Base-by-base conservation (phyloP, 176 grass and related monocot genomes). In the Oryza rufipogon region DNA sequence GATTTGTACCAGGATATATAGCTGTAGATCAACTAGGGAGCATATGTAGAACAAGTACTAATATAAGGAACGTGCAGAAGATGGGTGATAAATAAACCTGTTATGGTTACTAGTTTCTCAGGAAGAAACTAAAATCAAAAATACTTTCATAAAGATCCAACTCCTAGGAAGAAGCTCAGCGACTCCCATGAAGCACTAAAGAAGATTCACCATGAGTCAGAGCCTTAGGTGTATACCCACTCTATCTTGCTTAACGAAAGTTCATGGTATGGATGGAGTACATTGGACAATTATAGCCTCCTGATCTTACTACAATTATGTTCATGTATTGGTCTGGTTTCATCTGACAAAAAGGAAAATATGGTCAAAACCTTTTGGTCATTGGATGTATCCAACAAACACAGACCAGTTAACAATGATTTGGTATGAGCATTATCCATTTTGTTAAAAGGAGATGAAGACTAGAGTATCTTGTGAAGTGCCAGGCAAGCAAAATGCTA, bases 141-240 rank as follows among this genome's bases (percentile, higher is more conserved):
- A 79, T 4, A 4, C 4, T 79, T 71, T 10, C 76, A 46, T 66
- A 49, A 8, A 68, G 77, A 79, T 67, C 30, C 26, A 80, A 48
- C 2, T 47, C 42, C 42, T n/a, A 49, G 63, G 45, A 80, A 63
- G 17, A 1, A 67, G 5, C 11, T 19, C 10, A 23, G 42, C 9
- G 46, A 32, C 64, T 19, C 42, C 65, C 20, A 47, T 32, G 11
- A 28, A 46, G 14, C 23, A 66, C 26, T 34, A 2, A 49, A 66
- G 58, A 78, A 66, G 60, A 23, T 20, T 48, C 23, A 25, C 66
- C 41, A 20, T 44, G 65, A 80, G 41, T 34, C 26, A 79, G 9
- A n/a, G 20, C 9, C 39, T 70, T 20, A 71, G 39, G 20, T 45
- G 39, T 4, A 11, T 20, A 30, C 28, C 32, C 52, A 12, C 33